phyloP scores from a whole-genome alignment of 2,329 filamentous ascomycete species.

The Pyricularia grisea region DNA sequence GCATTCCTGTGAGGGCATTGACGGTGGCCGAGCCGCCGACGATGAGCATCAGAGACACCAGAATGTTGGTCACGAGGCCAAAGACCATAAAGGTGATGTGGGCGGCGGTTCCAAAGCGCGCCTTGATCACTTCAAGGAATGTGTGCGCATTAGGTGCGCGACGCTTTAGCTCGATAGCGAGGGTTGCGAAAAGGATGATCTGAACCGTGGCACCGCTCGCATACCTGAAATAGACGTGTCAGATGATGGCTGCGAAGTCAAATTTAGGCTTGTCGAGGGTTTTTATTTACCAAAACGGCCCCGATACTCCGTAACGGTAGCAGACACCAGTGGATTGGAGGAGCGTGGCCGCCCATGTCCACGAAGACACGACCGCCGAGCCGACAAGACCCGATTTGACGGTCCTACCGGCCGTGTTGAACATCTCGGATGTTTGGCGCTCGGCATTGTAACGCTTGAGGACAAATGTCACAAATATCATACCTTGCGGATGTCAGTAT shows the following conservation, averaged over 20 bases:
- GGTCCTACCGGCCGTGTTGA: slow-evolving; percentile 80
- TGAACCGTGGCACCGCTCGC: slow-evolving; percentile 68
- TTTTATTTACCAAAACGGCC: slow-evolving; percentile 34
- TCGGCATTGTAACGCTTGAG: slow-evolving; percentile 38
- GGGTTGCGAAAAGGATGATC: slow-evolving; percentile 80
- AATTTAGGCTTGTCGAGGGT: not conserved
- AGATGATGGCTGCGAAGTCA: not conserved
- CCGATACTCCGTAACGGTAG: slow-evolving; percentile 63
- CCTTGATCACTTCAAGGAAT: slow-evolving; percentile 74
- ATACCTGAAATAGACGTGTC: slow-evolving; percentile 23
- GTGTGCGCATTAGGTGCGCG: slow-evolving; percentile 80
- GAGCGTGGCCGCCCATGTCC: slow-evolving; percentile 86
- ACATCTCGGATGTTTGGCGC: slow-evolving; percentile 86
- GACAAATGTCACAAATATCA: not conserved
- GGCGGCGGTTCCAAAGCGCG: slow-evolving; percentile 62
- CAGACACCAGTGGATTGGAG: slow-evolving; percentile 71
- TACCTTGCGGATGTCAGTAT: not conserved
- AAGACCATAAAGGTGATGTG: slow-evolving; percentile 78
- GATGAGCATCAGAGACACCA: slow-evolving; percentile 83
- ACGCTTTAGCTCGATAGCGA: slow-evolving; percentile 83
- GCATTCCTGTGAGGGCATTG: slow-evolving; percentile 61
- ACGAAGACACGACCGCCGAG: slow-evolving; percentile 79
- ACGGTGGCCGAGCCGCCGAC: slow-evolving; percentile 75
- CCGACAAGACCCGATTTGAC: slow-evolving; percentile 85
- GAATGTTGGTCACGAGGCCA: slow-evolving; percentile 75